Conservation (phyloP, 306 rosid species). For the Cicer cuneatum region DNA sequence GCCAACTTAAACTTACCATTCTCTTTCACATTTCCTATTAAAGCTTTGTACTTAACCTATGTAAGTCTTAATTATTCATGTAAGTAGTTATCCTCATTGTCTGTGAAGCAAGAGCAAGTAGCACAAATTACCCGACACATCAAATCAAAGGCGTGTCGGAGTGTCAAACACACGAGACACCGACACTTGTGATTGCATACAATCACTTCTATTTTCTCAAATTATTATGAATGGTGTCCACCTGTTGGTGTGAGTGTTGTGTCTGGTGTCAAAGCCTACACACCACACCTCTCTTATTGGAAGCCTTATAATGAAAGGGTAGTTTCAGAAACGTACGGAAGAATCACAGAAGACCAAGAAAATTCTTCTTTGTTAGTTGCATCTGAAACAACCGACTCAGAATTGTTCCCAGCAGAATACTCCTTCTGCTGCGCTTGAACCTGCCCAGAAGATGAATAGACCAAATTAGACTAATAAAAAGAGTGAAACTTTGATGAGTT, state of each 20-base stretch:
- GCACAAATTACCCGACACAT: background rate
- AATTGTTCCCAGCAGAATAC: conserved; percentile 57
- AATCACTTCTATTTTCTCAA: too few species aligned
- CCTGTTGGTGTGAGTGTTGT: too few species aligned
- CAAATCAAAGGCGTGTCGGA: too few species aligned
- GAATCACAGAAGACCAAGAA: conserved; percentile 75
- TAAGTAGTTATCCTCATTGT: background rate
- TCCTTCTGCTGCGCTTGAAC: conserved; percentile 64
- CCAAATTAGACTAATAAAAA: conserved; percentile 36
- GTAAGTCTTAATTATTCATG: background rate
- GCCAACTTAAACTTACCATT: background rate
- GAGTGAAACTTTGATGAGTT: conserved; percentile 45
- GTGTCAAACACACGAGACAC: too few species aligned
- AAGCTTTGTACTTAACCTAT: conserved; percentile 1
- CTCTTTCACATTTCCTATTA: background rate
- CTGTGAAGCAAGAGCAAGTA: conserved; percentile 9
- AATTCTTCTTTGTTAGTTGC: conserved; percentile 60
- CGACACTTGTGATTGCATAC: too few species aligned
- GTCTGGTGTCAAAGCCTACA: too few species aligned
- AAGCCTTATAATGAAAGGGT: background rate
- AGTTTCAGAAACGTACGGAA: conserved; percentile 73
- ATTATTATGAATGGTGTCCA: too few species aligned
- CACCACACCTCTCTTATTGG: background rate
- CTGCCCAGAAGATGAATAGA: conserved; percentile 52
- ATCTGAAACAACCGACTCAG: conserved; percentile 61